A percentile compares a stretch with the other conserved stretches of the same genome.
These are phyloP conservation scores for Murraya koenigii DNA, from an alignment of 345 rosid species.

Conservation along the genomic window DNA sequence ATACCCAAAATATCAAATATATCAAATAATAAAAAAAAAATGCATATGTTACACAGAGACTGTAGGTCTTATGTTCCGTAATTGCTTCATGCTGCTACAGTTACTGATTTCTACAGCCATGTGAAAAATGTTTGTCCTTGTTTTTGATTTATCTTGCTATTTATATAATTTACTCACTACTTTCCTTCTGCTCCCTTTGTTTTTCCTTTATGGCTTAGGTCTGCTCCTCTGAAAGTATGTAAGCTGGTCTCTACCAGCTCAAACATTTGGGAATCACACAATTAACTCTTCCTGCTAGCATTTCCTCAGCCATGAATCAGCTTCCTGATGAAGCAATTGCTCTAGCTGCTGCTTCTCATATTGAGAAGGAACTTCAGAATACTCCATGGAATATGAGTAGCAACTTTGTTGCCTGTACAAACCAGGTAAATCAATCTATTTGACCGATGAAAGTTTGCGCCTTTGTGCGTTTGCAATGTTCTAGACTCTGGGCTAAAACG, in stretches of 20 bases:
- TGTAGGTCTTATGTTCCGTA: not conserved
- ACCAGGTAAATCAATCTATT: slow-evolving; percentile 55
- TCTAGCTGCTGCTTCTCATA: slow-evolving; percentile 95
- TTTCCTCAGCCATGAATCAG: slow-evolving; percentile 85
- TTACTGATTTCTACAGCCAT: not conserved
- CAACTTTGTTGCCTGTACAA: slow-evolving; percentile 91
- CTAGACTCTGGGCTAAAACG: not conserved
- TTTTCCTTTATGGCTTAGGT: slow-evolving; percentile 44
- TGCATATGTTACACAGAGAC: too few relatives aligned
- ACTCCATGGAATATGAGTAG: slow-evolving; percentile 96
- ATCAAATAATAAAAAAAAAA: too few relatives aligned
- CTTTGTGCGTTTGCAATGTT: not conserved
- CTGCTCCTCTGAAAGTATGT: slow-evolving; percentile 96
- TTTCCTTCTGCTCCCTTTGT: not conserved
- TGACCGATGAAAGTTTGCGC: slow-evolving; percentile 4
- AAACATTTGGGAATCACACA: slow-evolving; percentile 89
- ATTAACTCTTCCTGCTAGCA: slow-evolving; percentile 66
- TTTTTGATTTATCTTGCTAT: not conserved
- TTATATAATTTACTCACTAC: not conserved
- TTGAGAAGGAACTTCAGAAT: slow-evolving; percentile 92
- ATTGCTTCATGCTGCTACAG: not conserved
- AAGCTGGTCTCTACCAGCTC: slow-evolving; percentile 85
- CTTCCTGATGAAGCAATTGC: slow-evolving; percentile 95
- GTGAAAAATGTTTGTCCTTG: not conserved
- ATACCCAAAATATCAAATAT: too few relatives aligned